Conservation (phyloP, 495 filamentous ascomycete species). For the Daldinia decipiens region DNA sequence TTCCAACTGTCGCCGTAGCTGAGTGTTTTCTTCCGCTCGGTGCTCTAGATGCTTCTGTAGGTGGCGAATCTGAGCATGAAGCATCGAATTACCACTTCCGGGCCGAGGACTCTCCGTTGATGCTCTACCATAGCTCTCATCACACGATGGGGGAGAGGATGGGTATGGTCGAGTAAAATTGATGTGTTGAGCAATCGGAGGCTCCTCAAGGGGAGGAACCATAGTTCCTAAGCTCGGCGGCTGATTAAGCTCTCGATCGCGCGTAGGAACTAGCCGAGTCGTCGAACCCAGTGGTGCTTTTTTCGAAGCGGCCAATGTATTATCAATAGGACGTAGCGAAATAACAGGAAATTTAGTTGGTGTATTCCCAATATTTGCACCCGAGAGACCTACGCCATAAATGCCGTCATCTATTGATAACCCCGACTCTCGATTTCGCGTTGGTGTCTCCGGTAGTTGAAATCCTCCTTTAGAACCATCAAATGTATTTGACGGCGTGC, state of each 20-base stretch:
- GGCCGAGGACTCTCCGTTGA: constrained; percentile 27
- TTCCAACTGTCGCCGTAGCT: constrained; percentile 56
- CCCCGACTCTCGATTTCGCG: neutral
- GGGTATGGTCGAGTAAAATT: constrained; percentile 30
- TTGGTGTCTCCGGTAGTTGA: constrained; percentile 12
- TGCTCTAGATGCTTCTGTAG: constrained; percentile 56
- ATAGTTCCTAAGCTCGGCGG: constrained; percentile 45
- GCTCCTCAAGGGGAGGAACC: constrained; percentile 41
- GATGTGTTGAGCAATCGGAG: constrained; percentile 45
- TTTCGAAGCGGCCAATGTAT: constrained; percentile 25
- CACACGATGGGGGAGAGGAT: constrained; percentile 6
- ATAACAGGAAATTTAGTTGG: constrained; percentile 11
- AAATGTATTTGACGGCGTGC: constrained; percentile 13
- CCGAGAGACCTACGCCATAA: neutral
- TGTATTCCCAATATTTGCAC: neutral
- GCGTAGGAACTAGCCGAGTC: constrained; percentile 7
- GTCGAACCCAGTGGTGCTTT: constrained; percentile 22
- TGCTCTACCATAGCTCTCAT: constrained; percentile 16
- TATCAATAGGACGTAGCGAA: constrained; percentile 24
- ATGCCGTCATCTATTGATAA: neutral
- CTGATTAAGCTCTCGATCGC: constrained; percentile 27
- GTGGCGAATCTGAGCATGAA: constrained; percentile 58
- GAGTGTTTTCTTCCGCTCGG: constrained; percentile 53
- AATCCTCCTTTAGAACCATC: neutral
- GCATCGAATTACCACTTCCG: constrained; percentile 48